A percentile compares a stretch with the other conserved stretches of the same genome.
These are phyloP conservation scores for Fusarium sp. DNA, from an alignment of 2,329 filamentous ascomycete species.

Conservation along the genomic window DNA sequence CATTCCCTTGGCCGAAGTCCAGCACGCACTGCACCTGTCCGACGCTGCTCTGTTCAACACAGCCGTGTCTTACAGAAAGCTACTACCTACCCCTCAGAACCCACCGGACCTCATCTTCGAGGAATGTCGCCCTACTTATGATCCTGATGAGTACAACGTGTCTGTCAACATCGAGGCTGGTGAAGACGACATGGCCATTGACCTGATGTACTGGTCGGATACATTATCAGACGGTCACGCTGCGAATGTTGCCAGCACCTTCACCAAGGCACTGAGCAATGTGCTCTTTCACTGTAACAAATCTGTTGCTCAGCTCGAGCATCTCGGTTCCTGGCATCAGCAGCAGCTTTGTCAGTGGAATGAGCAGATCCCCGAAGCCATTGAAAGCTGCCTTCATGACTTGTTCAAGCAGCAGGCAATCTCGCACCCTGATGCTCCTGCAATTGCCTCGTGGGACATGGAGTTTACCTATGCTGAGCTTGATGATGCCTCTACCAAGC, in stretches of 20 bases:
- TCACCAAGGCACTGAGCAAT: slow-evolving; percentile 39
- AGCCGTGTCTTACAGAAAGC: slow-evolving; percentile 43
- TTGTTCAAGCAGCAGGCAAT: slow-evolving; percentile 26
- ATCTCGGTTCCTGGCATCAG: slow-evolving; percentile 16
- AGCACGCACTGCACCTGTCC: slow-evolving; percentile 43
- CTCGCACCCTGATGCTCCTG: slow-evolving; percentile 7
- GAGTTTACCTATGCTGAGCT: slow-evolving; percentile 39
- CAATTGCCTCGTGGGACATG: slow-evolving; percentile 39
- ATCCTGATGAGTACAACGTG: slow-evolving; percentile 44
- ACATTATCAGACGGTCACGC: slow-evolving; percentile 38
- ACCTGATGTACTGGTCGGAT: slow-evolving; percentile 46
- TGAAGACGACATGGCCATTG: slow-evolving; percentile 36
- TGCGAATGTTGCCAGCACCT: slow-evolving; percentile 34
- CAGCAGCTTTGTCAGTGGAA: slow-evolving; percentile 30
- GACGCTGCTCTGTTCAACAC: slow-evolving; percentile 45
- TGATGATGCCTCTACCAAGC: slow-evolving; percentile 27
- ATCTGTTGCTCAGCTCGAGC: slow-evolving; percentile 24
- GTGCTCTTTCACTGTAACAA: slow-evolving; percentile 27
- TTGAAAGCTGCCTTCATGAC: slow-evolving; percentile 31
- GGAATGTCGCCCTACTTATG: slow-evolving; percentile 43
- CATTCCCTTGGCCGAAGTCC: slow-evolving; percentile 32
- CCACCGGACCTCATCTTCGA: slow-evolving; percentile 39
- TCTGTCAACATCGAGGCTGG: slow-evolving; percentile 43
- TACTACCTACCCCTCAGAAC: slow-evolving; percentile 21
- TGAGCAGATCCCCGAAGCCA: slow-evolving; percentile 6